These are phyloP conservation scores for Trichoderma lentiforme DNA, from an alignment of 2,329 filamentous ascomycete species.

Conservation along the genomic window DNA sequence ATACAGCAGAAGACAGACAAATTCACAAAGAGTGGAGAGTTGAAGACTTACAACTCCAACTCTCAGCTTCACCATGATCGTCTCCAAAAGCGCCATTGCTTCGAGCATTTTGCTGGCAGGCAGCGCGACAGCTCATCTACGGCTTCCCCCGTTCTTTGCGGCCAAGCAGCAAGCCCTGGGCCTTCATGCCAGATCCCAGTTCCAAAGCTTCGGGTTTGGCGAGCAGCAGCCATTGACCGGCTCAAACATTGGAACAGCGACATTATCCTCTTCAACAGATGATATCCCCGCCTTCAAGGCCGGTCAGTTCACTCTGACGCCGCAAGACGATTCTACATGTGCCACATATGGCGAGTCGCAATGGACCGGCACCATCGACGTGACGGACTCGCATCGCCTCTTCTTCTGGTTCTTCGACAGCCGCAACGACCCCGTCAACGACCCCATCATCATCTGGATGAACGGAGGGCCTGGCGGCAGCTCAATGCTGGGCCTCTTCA, in stretches of 20 bases:
- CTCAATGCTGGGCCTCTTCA: slow-evolving; percentile 20
- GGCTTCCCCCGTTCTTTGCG: background rate
- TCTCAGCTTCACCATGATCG: background rate
- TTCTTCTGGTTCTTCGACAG: slow-evolving; percentile 30
- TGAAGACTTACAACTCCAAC: background rate
- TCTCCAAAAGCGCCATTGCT: background rate
- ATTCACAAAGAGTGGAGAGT: background rate
- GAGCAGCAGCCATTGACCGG: background rate
- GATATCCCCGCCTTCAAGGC: slow-evolving; percentile 12
- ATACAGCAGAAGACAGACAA: background rate
- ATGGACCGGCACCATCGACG: slow-evolving; percentile 24
- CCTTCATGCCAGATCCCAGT: background rate
- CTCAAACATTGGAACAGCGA: background rate
- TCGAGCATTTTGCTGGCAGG: background rate
- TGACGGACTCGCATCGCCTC: slow-evolving; percentile 19
- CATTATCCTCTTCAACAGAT: background rate
- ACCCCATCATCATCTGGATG: slow-evolving; percentile 48
- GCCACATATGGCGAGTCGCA: slow-evolving; percentile 21
- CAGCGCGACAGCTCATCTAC: background rate
- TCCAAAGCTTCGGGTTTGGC: background rate
- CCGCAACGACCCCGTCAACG: slow-evolving; percentile 25
- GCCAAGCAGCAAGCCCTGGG: background rate
- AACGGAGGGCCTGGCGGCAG: slow-evolving; percentile 26
- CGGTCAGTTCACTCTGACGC: slow-evolving; percentile 17
- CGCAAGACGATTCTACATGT: slow-evolving; percentile 19